Conservation (phyloP, 1,284 basidiomycete genomes). For the Heterobasidion irregulare region DNA sequence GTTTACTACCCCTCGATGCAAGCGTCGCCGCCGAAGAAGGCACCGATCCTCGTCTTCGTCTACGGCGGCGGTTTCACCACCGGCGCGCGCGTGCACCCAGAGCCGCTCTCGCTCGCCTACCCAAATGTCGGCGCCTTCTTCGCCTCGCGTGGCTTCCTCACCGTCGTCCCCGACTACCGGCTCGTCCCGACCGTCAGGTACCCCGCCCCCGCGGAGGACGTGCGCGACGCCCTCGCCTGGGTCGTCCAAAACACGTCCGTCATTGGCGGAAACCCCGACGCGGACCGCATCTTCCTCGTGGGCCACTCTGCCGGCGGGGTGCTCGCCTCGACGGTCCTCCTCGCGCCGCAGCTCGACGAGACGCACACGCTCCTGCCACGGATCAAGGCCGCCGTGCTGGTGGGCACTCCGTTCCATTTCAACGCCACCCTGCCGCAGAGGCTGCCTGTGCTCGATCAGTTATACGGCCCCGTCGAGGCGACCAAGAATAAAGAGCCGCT, state of each 20-base stretch:
- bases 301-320: neutral
- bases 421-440: conserved; percentile 30
- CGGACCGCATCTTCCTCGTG: neutral
- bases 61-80: neutral
- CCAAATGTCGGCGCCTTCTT: neutral
- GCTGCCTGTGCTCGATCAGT: conserved; percentile 22
- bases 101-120: conserved; percentile 11
- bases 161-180: conserved; percentile 1
- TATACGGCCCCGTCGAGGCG: neutral
- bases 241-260: neutral
- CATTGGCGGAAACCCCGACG: neutral
- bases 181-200: neutral
- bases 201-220: neutral
- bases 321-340: neutral
- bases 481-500: neutral
- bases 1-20: conserved; percentile 44
- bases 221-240: neutral
- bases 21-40: conserved; percentile 15
- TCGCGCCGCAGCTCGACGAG: conserved; percentile 19
- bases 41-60: conserved; percentile 34
- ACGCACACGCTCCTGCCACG: neutral
- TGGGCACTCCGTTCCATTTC: conserved; percentile 14
- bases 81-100: conserved; percentile 15
- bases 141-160: neutral
- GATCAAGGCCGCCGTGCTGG: conserved; percentile 10